phyloP scores from a whole-genome alignment of 352 stramenopile species.

The Lagenidium giganteum region DNA sequence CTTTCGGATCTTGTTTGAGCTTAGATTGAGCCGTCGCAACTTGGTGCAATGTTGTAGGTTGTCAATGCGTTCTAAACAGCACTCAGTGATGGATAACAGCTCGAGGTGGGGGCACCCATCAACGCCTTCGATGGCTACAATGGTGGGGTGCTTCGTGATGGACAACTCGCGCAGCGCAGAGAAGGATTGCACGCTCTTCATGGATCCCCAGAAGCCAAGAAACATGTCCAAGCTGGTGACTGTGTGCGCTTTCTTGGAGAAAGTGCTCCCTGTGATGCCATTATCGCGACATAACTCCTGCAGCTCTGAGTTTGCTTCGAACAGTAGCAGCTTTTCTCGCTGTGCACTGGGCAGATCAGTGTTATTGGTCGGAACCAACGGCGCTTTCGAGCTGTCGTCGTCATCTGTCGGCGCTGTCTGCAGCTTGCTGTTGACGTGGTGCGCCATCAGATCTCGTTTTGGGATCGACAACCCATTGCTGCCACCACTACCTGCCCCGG shows the following conservation, averaged over 20 bases:
- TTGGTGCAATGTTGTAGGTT: slow-evolving; percentile 36
- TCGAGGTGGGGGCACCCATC: slow-evolving; percentile 47
- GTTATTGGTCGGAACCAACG: too few relatives aligned
- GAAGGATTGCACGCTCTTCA: slow-evolving; percentile 68
- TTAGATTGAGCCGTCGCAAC: slow-evolving; percentile 68
- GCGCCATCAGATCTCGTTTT: too few relatives aligned
- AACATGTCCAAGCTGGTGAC: slow-evolving; percentile 66
- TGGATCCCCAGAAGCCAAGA: slow-evolving; percentile 69
- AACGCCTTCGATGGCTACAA: slow-evolving; percentile 51
- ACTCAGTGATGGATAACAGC: slow-evolving; percentile 62
- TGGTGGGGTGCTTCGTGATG: slow-evolving; percentile 71
- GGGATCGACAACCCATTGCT: too few relatives aligned
- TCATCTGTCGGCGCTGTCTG: too few relatives aligned
- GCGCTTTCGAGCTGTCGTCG: too few relatives aligned
- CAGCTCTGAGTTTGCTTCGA: slow-evolving; percentile 38
- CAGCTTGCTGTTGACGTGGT: too few relatives aligned
- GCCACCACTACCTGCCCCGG: too few relatives aligned
- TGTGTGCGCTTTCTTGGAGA: slow-evolving; percentile 30
- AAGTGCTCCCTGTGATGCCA: slow-evolving; percentile 46
- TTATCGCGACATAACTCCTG: slow-evolving; percentile 67
- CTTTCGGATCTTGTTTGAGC: slow-evolving; percentile 46
- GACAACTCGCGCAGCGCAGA: slow-evolving; percentile 52
- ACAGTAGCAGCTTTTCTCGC: slow-evolving; percentile 28
- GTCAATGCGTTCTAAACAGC: slow-evolving; percentile 40
- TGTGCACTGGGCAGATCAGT: slow-evolving; percentile 19